These are phyloP conservation scores for Penicillium sp. DNA, from an alignment of 2,329 filamentous ascomycete species.

Conservation along the genomic window DNA sequence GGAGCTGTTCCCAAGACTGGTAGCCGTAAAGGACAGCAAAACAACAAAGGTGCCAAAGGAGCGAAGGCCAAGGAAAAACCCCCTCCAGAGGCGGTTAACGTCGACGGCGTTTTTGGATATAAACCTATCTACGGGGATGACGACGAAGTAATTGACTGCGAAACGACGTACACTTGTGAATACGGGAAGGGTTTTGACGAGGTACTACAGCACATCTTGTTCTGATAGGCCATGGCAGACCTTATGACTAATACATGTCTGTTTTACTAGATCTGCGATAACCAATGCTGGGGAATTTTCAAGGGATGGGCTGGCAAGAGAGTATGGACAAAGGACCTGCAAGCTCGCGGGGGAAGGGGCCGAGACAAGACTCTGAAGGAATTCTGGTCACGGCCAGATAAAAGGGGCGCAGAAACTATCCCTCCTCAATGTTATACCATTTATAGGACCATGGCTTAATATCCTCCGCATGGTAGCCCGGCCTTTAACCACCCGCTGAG, in stretches of 20 bases:
- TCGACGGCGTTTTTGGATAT: too few species aligned
- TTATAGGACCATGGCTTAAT: neutral
- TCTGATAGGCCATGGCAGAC: neutral
- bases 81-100: neutral
- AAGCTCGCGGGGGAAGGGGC: too few species aligned
- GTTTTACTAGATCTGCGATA: slow-evolving; percentile 7
- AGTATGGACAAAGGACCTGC: neutral
- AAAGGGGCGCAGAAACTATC: too few species aligned
- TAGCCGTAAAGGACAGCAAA: too few species aligned
- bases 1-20: too few species aligned
- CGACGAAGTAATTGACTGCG: neutral
- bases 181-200: slow-evolving; percentile 10
- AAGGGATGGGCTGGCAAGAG: neutral
- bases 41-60: too few species aligned
- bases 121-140: too few species aligned
- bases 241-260: neutral
- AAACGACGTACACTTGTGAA: slow-evolving; percentile 9
- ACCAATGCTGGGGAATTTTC: slow-evolving; percentile 6
- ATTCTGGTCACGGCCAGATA: too few species aligned
- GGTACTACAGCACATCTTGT: neutral
- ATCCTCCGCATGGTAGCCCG: neutral
- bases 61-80: too few species aligned
- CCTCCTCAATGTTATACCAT: too few species aligned
- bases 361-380: too few species aligned
- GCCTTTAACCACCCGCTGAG: too few species aligned